phyloP scores from a whole-genome alignment of 202 grass and related monocot species.

The Zoysia matrella region DNA sequence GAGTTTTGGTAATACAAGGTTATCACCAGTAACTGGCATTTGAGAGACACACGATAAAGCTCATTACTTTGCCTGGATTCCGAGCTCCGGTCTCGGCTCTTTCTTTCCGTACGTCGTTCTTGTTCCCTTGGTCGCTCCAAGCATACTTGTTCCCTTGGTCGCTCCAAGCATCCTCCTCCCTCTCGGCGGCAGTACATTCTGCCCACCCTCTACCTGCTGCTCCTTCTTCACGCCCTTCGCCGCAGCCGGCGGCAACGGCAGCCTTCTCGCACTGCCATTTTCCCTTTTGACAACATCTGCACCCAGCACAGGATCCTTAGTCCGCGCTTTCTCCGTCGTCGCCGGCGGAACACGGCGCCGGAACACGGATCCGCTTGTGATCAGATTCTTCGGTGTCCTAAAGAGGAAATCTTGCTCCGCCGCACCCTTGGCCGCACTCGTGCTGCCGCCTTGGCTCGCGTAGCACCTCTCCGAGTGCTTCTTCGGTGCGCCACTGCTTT shows the following conservation, averaged over 20 bases:
- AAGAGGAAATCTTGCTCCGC: constrained; percentile 12
- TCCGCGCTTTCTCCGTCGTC: neutral
- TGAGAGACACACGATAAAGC: neutral
- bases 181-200: neutral
- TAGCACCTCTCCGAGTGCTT: constrained; percentile 40
- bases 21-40: neutral
- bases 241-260: neutral
- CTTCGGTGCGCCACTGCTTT: neutral
- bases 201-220: constrained; percentile 9
- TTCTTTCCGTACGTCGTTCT: constrained; percentile 26
- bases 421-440: neutral
- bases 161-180: neutral
- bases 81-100: constrained; percentile 4
- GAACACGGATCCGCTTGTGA: constrained; percentile 26
- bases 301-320: constrained; percentile 5
- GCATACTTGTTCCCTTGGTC: too few relatives aligned
- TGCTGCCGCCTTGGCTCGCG: constrained; percentile 14
- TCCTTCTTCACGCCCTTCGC: constrained; percentile 13
- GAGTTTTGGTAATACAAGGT: neutral
- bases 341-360: neutral
- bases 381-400: constrained; percentile 41
- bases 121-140: neutral
- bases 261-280: neutral
- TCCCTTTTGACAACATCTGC: neutral
- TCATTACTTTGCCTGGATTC: neutral